Conservation (phyloP, 352 stramenopile genomes). For the Pythium periplocum region DNA sequence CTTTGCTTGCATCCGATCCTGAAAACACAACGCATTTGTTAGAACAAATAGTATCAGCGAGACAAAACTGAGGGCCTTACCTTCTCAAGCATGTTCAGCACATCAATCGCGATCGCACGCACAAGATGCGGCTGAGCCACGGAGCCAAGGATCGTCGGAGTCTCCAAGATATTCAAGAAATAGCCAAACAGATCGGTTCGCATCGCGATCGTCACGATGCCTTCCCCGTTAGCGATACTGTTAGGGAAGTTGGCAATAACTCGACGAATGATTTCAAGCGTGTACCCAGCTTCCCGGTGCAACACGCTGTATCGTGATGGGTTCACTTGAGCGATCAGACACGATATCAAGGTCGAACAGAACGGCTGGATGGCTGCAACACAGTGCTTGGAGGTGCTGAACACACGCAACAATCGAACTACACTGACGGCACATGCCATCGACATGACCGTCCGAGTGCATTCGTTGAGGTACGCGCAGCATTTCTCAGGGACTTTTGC, state of each 20-base stretch:
- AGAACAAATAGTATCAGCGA: constrained; percentile 3
- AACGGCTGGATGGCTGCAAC: constrained; percentile 53
- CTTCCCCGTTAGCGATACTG: constrained; percentile 49
- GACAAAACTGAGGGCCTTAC: constrained; percentile 17
- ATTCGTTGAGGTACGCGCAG: constrained; percentile 60
- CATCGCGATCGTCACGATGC: constrained; percentile 71
- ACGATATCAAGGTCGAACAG: constrained; percentile 48
- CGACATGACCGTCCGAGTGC: constrained; percentile 49
- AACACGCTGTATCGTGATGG: constrained; percentile 41
- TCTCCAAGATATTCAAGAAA: constrained; percentile 73
- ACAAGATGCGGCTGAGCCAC: constrained; percentile 59
- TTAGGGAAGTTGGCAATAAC: constrained; percentile 66
- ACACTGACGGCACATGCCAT: constrained; percentile 62
- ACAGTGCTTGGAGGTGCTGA: constrained; percentile 48
- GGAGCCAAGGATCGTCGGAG: constrained; percentile 38
- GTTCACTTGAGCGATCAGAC: constrained; percentile 46
- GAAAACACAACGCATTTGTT: background rate
- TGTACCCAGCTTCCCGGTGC: constrained; percentile 60
- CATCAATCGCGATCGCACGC: constrained; percentile 68
- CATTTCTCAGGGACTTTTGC: constrained; percentile 65
- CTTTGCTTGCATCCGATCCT: constrained; percentile 64
- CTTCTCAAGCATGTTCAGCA: constrained; percentile 76
- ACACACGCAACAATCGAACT: constrained; percentile 62
- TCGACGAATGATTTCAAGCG: constrained; percentile 69
- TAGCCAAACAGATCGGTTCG: constrained; percentile 68